These are phyloP conservation scores for Ilex paraguariensis DNA, from an alignment of 305 asterid species.

Conservation along the genomic window DNA sequence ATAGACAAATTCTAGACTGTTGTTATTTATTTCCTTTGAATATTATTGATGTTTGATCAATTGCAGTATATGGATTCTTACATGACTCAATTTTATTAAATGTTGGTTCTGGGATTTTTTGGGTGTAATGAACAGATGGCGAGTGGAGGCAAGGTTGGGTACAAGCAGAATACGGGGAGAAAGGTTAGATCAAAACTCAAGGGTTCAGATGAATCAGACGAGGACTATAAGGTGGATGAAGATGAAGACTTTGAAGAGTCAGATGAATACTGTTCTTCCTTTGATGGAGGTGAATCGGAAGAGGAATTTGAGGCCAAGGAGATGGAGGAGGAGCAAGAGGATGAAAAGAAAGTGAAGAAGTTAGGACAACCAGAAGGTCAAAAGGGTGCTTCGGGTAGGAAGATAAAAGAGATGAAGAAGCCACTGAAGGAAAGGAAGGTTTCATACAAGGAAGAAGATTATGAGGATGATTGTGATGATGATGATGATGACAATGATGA, in stretches of 20 bases:
- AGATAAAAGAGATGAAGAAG: slow-evolving; percentile 29
- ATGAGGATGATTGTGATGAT: slow-evolving; percentile 31
- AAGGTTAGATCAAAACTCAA: slow-evolving; percentile 32
- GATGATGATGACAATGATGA: slow-evolving; percentile 25
- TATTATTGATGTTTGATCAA: neutral
- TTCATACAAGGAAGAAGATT: slow-evolving; percentile 40
- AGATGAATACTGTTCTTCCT: slow-evolving; percentile 66
- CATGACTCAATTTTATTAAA: slow-evolving; percentile 4
- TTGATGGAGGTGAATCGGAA: slow-evolving; percentile 63
- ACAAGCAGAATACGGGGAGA: slow-evolving; percentile 40
- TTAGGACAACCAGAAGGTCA: slow-evolving; percentile 22
- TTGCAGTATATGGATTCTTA: neutral
- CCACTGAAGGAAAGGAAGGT: slow-evolving; percentile 25
- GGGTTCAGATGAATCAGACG: slow-evolving; percentile 80
- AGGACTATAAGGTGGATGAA: slow-evolving; percentile 71
- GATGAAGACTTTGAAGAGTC: slow-evolving; percentile 62
- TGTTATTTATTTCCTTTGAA: slow-evolving; percentile 6
- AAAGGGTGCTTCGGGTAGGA: slow-evolving; percentile 30
- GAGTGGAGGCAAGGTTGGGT: slow-evolving; percentile 44
- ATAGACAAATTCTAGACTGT: slow-evolving; percentile 8
- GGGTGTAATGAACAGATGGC: slow-evolving; percentile 51
- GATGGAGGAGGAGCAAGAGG: slow-evolving; percentile 20
- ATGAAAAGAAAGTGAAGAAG: slow-evolving; percentile 46
- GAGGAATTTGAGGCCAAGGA: slow-evolving; percentile 44
- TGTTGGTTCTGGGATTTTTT: slow-evolving; percentile 10